A percentile compares a stretch with the other conserved stretches of the same genome.
These are phyloP conservation scores for Aspergillus ellipticus DNA, from an alignment of 495 filamentous ascomycete genomes.

Conservation along the genomic window DNA sequence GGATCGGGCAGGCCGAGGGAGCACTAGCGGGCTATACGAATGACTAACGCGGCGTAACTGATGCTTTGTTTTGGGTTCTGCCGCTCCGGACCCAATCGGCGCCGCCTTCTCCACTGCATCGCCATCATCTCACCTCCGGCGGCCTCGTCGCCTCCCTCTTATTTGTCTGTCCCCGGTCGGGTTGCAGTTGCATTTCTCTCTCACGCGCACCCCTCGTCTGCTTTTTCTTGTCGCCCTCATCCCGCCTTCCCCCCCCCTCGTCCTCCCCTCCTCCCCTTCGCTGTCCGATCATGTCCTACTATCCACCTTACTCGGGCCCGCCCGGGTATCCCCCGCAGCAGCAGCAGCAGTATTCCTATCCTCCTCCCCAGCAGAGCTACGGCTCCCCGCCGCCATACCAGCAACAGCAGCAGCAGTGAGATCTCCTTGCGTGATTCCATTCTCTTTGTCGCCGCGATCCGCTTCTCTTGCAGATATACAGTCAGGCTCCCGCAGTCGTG, in stretches of 20 bases:
- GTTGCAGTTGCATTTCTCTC: conserved; percentile 3
- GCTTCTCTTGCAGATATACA: neutral
- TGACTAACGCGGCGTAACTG: too few species aligned
- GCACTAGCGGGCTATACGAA: too few species aligned
- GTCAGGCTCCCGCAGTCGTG: neutral
- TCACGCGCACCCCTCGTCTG: neutral
- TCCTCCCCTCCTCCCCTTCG: neutral
- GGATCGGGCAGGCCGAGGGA: conserved; percentile 3
- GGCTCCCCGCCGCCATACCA: conserved; percentile 31
- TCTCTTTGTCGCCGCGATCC: neutral
- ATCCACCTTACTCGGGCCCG: conserved; percentile 43
- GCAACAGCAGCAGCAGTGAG: conserved; percentile 17
- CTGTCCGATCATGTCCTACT: conserved; percentile 46
- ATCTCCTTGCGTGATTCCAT: conserved; percentile 6
- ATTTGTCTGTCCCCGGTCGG: conserved; percentile 1
- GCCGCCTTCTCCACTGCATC: neutral
- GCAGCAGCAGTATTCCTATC: conserved; percentile 38
- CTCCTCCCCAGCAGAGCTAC: conserved; percentile 35
- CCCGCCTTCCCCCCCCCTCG: neutral
- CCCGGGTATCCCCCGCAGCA: conserved; percentile 49
- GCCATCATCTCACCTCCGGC: conserved; percentile 12
- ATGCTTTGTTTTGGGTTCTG: neutral
- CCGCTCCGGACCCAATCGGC: conserved; percentile 1
- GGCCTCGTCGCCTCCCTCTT: neutral
- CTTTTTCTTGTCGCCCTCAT: neutral